phyloP scores from a whole-genome alignment of 176 grass and related monocot species.

The Saccharum officinarum region DNA sequence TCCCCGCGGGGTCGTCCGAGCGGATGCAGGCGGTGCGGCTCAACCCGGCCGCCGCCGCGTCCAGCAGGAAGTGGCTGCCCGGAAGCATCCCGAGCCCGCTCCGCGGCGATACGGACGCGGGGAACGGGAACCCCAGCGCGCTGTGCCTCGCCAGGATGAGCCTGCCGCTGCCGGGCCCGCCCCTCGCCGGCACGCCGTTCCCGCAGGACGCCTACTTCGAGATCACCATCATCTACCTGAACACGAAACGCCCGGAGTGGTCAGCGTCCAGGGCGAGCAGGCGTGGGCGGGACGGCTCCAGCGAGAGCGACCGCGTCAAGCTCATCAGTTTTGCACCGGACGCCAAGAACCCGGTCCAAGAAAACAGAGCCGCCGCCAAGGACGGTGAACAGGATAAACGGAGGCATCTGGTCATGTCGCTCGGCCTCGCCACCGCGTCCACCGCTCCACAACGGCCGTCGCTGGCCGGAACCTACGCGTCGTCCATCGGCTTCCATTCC shows the following conservation, averaged over 20 bases:
- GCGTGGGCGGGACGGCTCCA: slow-evolving; percentile 34
- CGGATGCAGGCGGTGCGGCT: slow-evolving; percentile 80
- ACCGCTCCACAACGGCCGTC: slow-evolving; percentile 14
- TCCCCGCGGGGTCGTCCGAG: slow-evolving; percentile 60
- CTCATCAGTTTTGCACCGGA: slow-evolving; percentile 46
- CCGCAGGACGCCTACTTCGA: slow-evolving; percentile 91
- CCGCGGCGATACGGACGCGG: slow-evolving; percentile 29
- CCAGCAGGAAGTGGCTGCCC: slow-evolving; percentile 34
- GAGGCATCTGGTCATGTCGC: slow-evolving; percentile 50
- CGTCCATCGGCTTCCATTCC: slow-evolving; percentile 93
- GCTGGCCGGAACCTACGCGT: slow-evolving; percentile 62
- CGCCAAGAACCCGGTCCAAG: slow-evolving; percentile 11
- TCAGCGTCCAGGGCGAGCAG: slow-evolving; percentile 44
- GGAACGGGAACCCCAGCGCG: neutral
- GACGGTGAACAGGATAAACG: slow-evolving; percentile 44
- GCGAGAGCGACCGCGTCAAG: slow-evolving; percentile 65
- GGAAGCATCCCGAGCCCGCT: slow-evolving; percentile 47
- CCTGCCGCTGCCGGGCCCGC: slow-evolving; percentile 78
- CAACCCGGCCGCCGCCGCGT: slow-evolving; percentile 40
- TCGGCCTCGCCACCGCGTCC: slow-evolving; percentile 53
- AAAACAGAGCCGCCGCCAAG: slow-evolving; percentile 30
- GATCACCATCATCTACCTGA: slow-evolving; percentile 84
- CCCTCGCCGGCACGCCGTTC: slow-evolving; percentile 66
- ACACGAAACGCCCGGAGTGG: slow-evolving; percentile 55
- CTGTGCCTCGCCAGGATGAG: slow-evolving; percentile 64